A percentile compares a stretch with the other conserved stretches of the same genome.
Conservation (phyloP, 2,329 filamentous ascomycete species). For the Trichoderma harzianum region DNA sequence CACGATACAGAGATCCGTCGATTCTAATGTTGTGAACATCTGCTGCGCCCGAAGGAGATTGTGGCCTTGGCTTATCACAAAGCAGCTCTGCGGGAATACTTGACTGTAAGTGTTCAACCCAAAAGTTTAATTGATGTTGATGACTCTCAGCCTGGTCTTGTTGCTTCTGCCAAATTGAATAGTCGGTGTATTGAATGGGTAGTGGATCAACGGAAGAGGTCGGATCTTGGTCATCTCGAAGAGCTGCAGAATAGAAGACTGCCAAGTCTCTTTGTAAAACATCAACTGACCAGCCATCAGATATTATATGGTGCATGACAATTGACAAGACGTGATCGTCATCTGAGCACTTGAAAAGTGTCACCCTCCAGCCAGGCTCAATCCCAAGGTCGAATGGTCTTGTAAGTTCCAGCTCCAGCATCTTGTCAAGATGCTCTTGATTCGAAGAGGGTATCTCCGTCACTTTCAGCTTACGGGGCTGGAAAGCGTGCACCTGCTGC, state of each 20-base stretch:
- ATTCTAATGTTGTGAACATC: background rate
- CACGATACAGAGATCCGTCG: background rate
- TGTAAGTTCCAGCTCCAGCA: background rate
- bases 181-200: background rate
- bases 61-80: background rate
- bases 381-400: background rate
- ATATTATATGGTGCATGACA: background rate
- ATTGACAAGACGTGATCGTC: background rate
- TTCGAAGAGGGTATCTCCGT: background rate
- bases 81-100: background rate
- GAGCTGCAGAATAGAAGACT: background rate
- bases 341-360: background rate
- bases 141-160: background rate
- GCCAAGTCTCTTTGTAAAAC: background rate
- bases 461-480: background rate
- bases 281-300: background rate
- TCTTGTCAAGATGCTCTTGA: background rate
- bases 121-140: background rate
- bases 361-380: background rate
- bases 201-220: background rate
- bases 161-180: background rate
- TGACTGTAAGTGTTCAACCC: background rate
- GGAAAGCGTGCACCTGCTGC: background rate
- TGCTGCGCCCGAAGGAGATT: background rate
- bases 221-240: background rate